Base-by-base conservation (phyloP, 768 basidiomycete species). In the Phlebiopsis flavidoalba region DNA sequence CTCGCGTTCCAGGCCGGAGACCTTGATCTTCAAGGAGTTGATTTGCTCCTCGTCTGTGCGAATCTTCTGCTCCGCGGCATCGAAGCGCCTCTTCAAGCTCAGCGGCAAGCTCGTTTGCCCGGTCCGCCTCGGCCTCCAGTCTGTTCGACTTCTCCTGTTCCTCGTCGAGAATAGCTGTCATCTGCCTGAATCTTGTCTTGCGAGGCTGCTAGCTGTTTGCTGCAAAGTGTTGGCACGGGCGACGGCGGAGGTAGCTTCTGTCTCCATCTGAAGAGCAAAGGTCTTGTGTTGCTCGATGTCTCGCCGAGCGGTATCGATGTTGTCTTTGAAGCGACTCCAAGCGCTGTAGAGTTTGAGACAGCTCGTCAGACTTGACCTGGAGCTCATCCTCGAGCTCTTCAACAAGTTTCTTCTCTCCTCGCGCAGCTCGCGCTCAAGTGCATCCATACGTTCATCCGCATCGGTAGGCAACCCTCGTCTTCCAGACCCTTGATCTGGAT, bases 1-100 rank as follows among this genome's bases (percentile, higher is more conserved):
- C 59, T 85, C 87, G 45, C 87, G 83, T 66, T 91, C 86, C 46
- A 88, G 69, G 6, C 79, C 72, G 5, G 75, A 64, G 19, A 90
- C 53, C 62, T 79, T 85, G 56, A 75, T 72, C 60, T 78, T 79
- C 58, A 91, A 73, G 1, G 80, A 72, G 2, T 77, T 73, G 35
- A 87, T 65, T 47, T 74, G 77, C 17, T 82, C 81, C 55, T 83
- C 84, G 64, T 90, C 89, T 0, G 79, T 75, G 31, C 74, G 69
- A 81, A 89, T 89, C 73, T 86, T 87, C 68, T 79, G 78, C 71
- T 93, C 89, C 0, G 86, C 84, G 6, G 84, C 89, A 54, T 88
- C 84, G 56, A n/a, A 94, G 72, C 0, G 90, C 92, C 1, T 87
- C 83, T 64, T 93, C 87, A 79, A 91, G 78, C 70, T 92, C 88